phyloP scores from a whole-genome alignment of 176 grass and related monocot genomes.

The Oryza glumipatula region DNA sequence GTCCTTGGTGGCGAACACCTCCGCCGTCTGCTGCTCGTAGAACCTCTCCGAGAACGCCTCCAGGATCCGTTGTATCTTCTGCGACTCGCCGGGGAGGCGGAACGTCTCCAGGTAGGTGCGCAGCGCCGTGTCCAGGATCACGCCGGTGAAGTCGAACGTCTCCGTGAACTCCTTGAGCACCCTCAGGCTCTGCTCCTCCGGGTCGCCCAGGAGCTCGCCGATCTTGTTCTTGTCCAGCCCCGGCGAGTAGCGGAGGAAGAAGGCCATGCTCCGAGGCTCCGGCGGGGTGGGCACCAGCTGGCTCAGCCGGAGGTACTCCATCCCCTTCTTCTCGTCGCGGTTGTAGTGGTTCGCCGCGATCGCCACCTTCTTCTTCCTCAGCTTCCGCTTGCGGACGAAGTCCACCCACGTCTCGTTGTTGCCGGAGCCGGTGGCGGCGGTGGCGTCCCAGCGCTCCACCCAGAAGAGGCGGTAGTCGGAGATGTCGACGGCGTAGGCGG shows the following conservation, averaged over 20 bases:
- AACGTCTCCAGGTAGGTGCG: slow-evolving; percentile 89
- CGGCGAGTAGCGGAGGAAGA: slow-evolving; percentile 83
- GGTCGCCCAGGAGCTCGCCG: slow-evolving; percentile 88
- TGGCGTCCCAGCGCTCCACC: slow-evolving; percentile 53
- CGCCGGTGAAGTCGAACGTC: slow-evolving; percentile 79
- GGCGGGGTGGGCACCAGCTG: slow-evolving; percentile 74
- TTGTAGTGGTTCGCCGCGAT: slow-evolving; percentile 96
- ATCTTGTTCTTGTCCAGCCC: slow-evolving; percentile 82
- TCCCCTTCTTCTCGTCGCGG: slow-evolving; percentile 87
- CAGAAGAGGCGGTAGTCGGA: slow-evolving; percentile 68
- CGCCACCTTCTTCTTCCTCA: slow-evolving; percentile 77
- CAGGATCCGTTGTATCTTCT: slow-evolving; percentile 92
- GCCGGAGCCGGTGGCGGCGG: not conserved
- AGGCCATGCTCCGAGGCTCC: slow-evolving; percentile 72
- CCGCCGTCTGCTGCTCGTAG: slow-evolving; percentile 74
- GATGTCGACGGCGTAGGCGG: slow-evolving; percentile 60
- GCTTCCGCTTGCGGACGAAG: slow-evolving; percentile 78
- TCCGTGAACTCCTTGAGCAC: slow-evolving; percentile 85
- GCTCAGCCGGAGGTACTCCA: slow-evolving; percentile 73
- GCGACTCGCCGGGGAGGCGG: slow-evolving; percentile 84
- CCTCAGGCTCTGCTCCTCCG: slow-evolving; percentile 65
- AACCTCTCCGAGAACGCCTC: slow-evolving; percentile 85
- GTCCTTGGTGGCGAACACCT: slow-evolving; percentile 79
- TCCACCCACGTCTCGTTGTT: slow-evolving; percentile 72
- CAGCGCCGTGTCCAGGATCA: slow-evolving; percentile 74